Base-by-base conservation (phyloP, 805 yeast species). In the Cephaloascus albidus region DNA sequence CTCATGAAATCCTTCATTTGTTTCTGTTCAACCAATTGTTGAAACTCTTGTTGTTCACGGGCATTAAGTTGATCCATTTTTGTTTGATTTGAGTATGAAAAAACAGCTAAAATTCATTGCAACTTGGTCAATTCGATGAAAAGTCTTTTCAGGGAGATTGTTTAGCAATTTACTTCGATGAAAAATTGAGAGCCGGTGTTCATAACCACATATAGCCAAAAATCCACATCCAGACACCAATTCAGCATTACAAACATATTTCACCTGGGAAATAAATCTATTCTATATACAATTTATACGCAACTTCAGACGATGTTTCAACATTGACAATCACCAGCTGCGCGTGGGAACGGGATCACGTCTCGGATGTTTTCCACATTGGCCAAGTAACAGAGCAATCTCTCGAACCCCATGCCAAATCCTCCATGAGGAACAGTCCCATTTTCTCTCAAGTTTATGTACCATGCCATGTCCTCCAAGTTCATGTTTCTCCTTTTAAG, bases 1-100 rank as follows among this genome's bases (percentile, higher is more conserved):
- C 93, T 83, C 97, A 93, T 90, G 81, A 90, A 93, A 63, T 90
- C 98, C 65, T 85, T 85, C 96, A 93, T 89, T 68, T 90, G 98
- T 74, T 90, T 90, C 61, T 85, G 89, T 69, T 90, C 98, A 48
- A 90, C 95, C 47, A 90, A 70, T 63, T 82, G 89, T 67, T 88
- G 96, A 67, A 90, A 90, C 54, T 88, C 90, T 66, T 88, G 96
- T 68, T 93, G 97, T 69, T 90, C 98, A 61, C 86, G 85, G 59
- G 80, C 81, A 74, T 90, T 90, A 53, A 90, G 74, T 65, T 86
- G 94, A 58, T 90, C 98, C 98, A 90, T 90, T 39, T 51, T 74
- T n/a, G n/a, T n/a, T n/a, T n/a, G n/a, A n/a, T n/a, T n/a, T n/a
- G n/a, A n/a, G n/a, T n/a, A n/a, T n/a, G n/a, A n/a, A n/a, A n/a